Conservation (phyloP, 1,284 basidiomycete genomes). For the Tilletia indica region DNA sequence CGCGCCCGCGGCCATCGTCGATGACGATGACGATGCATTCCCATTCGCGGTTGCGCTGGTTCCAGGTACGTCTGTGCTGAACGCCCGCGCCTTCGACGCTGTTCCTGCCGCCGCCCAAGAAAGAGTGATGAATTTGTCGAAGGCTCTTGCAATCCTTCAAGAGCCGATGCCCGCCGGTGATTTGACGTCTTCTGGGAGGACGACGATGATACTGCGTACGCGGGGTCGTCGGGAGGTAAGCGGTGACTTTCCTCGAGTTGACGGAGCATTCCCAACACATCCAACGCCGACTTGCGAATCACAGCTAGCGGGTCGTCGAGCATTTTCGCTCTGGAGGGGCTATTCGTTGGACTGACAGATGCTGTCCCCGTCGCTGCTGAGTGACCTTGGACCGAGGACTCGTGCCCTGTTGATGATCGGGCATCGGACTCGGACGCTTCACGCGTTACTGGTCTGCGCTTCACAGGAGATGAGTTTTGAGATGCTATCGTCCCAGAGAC, state of each 20-base stretch:
- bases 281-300: constrained; percentile 71
- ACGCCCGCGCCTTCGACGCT: not conserved
- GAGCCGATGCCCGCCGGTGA: not conserved
- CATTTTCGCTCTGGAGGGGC: not conserved
- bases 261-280: constrained; percentile 71
- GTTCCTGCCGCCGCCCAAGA: not conserved
- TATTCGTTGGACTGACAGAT: not conserved
- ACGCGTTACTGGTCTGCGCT: not conserved
- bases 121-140: not conserved
- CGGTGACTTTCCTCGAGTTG: constrained; percentile 58
- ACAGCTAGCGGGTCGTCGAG: constrained; percentile 64
- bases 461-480: not conserved
- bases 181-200: constrained; percentile 26
- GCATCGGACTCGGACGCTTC: not conserved
- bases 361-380: no score
- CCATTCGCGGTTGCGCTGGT: not conserved
- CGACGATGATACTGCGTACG: constrained; percentile 26
- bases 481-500: not conserved
- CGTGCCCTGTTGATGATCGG: not conserved
- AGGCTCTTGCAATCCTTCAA: not conserved
- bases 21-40: not conserved
- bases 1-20: not conserved
- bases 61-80: not conserved
- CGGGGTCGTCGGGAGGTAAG: constrained; percentile 25
- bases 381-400: not conserved